Evolutionary conservation across 345 rosid species (phyloP).

Genomic region (Eucalyptus sideroxylon): DNA sequence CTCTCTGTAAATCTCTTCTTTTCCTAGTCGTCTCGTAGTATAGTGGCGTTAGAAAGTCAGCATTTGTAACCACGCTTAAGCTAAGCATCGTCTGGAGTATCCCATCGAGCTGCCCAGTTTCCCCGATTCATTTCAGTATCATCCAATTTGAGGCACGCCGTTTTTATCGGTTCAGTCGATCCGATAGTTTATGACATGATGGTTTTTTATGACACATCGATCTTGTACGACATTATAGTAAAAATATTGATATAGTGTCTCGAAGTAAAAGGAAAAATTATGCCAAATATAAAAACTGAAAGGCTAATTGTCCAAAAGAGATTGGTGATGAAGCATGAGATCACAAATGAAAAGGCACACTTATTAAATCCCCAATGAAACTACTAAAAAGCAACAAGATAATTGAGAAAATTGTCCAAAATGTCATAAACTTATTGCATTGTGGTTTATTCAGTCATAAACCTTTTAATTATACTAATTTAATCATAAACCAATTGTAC

Average conservation of each 20-base stretch:
- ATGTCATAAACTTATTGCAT: too few relatives aligned
- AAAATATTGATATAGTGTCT: not conserved
- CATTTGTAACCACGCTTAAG: not conserved
- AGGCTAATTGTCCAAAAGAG: not conserved
- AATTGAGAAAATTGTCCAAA: not conserved
- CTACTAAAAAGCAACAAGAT: not conserved
- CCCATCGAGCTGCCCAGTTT: not conserved
- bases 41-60: not conserved
- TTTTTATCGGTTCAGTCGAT: not conserved
- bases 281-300: not conserved
- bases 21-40: not conserved
- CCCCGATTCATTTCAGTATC: not conserved
- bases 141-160: not conserved
- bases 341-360: not conserved
- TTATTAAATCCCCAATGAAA: not conserved
- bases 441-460: too few relatives aligned
- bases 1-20: not conserved
- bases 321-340: not conserved
- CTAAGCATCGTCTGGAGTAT: not conserved
- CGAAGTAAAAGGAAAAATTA: not conserved
- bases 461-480: too few relatives aligned
- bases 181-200: not conserved
- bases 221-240: not conserved
- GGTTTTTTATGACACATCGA: not conserved
- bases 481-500: not conserved